These are phyloP conservation scores for Xylona heveae DNA, from an alignment of 495 filamentous ascomycete genomes.

Conservation along the genomic window DNA sequence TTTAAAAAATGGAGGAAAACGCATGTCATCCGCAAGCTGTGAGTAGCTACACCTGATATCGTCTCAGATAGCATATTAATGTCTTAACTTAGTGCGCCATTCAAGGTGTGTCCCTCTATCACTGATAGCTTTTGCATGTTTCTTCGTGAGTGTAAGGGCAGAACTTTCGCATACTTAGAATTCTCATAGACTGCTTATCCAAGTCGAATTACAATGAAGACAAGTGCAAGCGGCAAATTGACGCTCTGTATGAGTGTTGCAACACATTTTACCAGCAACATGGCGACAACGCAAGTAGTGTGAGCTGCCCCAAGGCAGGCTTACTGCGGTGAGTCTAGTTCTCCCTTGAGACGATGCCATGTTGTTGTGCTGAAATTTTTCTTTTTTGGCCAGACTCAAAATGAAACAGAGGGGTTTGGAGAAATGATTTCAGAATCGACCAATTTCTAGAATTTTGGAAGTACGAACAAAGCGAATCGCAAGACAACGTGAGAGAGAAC, in stretches of 20 bases:
- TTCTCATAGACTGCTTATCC: conserved; percentile 46
- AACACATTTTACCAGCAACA: conserved; percentile 64
- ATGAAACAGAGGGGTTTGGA: conserved; percentile 57
- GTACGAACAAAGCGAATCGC: conserved; percentile 3
- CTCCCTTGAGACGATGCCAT: not conserved
- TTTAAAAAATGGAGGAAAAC: conserved; percentile 7
- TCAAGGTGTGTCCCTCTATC: conserved; percentile 37
- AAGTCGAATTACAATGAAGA: conserved; percentile 77
- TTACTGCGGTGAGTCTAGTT: conserved; percentile 37
- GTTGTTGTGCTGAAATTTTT: no score
- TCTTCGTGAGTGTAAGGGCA: conserved; percentile 4
- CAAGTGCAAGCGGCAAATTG: conserved; percentile 59
- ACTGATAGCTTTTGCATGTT: not conserved
- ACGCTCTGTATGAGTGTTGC: conserved; percentile 93
- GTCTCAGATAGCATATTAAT: no score
- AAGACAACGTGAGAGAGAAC: no score
- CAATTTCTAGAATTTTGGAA: no score
- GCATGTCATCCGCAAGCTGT: no score
- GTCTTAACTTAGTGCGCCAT: conserved; percentile 96
- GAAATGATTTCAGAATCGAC: conserved; percentile 6
- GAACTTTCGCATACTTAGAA: conserved; percentile 9
- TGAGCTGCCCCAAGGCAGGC: conserved; percentile 68
- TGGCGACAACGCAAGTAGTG: conserved; percentile 54
- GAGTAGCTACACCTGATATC: no score
- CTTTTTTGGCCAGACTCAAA: no score